Evolutionary conservation across 2,329 filamentous ascomycete genomes (phyloP).

Genomic region (Cladosporium sphaerospermum): DNA sequence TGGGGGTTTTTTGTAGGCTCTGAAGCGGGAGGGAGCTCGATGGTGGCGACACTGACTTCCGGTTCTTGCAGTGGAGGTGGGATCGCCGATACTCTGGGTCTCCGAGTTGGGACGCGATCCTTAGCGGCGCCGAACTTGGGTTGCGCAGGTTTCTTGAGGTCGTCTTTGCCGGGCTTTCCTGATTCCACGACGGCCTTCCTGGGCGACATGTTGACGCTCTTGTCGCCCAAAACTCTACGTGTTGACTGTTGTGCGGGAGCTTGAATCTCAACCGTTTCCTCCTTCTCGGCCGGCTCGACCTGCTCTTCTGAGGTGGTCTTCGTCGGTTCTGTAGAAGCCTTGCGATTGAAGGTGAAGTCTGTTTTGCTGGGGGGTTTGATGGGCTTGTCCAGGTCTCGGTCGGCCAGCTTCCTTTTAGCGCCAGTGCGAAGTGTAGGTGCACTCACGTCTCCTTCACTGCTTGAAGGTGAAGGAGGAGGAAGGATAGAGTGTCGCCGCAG

Average conservation of each 20-base stretch:
- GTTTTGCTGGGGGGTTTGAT: slow-evolving; percentile 29
- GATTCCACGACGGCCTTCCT: slow-evolving; percentile 17
- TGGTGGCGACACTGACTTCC: slow-evolving; percentile 16
- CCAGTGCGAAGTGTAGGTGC: slow-evolving; percentile 38
- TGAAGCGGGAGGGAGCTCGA: slow-evolving; percentile 19
- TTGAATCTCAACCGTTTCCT: neutral
- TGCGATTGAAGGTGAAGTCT: slow-evolving; percentile 44
- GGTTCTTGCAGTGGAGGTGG: slow-evolving; percentile 17
- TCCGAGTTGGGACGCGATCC: slow-evolving; percentile 25
- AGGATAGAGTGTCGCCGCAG: slow-evolving; percentile 39
- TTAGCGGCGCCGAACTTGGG: slow-evolving; percentile 12
- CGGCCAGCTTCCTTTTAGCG: slow-evolving; percentile 53
- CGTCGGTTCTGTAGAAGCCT: slow-evolving; percentile 9
- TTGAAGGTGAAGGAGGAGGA: slow-evolving; percentile 31
- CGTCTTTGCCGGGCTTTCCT: slow-evolving; percentile 15
- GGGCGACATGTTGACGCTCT: slow-evolving; percentile 34
- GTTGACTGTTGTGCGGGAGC: neutral
- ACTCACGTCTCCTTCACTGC: slow-evolving; percentile 29
- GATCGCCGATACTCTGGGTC: slow-evolving; percentile 17
- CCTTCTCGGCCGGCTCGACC: slow-evolving; percentile 4
- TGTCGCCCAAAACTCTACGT: slow-evolving; percentile 36
- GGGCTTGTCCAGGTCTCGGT: slow-evolving; percentile 44
- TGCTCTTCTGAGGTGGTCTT: neutral
- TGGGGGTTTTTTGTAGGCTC: slow-evolving; percentile 3
- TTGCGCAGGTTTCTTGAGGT: slow-evolving; percentile 15